phyloP scores from a whole-genome alignment of 2,329 filamentous ascomycete genomes.

The Acephala macrosclerotiorum region DNA sequence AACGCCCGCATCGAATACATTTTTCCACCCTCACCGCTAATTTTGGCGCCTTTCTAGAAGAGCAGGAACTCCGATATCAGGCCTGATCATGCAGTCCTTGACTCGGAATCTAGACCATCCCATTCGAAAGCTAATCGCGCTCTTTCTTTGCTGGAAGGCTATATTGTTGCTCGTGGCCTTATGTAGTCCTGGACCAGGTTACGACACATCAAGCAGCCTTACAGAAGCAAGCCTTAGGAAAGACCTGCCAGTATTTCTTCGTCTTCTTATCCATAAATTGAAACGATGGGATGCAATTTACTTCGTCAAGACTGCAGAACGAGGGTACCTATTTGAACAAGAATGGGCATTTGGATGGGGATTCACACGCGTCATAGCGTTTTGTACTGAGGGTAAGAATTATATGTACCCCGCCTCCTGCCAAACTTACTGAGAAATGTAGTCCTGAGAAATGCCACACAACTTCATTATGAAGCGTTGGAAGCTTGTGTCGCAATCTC shows the following conservation, averaged over 20 bases:
- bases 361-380: slow-evolving; percentile 51
- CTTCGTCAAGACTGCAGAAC: slow-evolving; percentile 67
- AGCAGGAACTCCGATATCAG: slow-evolving; percentile 12
- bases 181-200: slow-evolving; percentile 64
- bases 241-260: slow-evolving; percentile 30
- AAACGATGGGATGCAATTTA: slow-evolving; percentile 86
- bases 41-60: slow-evolving; percentile 2
- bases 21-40: slow-evolving; percentile 17
- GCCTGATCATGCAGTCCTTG: slow-evolving; percentile 27
- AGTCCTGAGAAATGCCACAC: slow-evolving; percentile 41
- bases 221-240: slow-evolving; percentile 47
- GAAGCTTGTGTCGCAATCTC: slow-evolving; percentile 65
- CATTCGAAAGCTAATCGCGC: slow-evolving; percentile 30
- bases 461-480: slow-evolving; percentile 44
- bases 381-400: slow-evolving; percentile 36
- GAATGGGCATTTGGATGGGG: slow-evolving; percentile 82
- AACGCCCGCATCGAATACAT: slow-evolving; percentile 13
- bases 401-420: not conserved
- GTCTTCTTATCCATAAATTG: slow-evolving; percentile 53
- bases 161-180: slow-evolving; percentile 69
- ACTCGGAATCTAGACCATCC: slow-evolving; percentile 32
- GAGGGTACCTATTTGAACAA: slow-evolving; percentile 78
- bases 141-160: slow-evolving; percentile 71
- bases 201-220: slow-evolving; percentile 78
- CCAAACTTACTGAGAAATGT: slow-evolving; percentile 11